phyloP scores from a whole-genome alignment of 1,284 basidiomycete species.

The Cryptococcus deneoformans region DNA sequence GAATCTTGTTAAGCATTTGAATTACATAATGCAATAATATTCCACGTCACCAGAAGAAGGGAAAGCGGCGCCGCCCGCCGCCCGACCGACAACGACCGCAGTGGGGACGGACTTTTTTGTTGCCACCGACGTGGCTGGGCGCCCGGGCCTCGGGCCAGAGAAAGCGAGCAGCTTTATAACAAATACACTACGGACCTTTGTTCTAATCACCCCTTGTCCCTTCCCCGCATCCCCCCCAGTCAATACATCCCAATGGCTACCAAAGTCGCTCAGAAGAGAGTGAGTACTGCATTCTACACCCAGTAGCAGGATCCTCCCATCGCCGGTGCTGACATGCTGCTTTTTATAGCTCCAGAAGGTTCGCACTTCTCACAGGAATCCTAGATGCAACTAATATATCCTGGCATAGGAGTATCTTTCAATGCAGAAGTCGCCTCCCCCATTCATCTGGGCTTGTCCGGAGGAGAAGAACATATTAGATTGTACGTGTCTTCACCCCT shows the following conservation, averaged over 20 bases:
- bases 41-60: too few relatives aligned
- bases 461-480: constrained; percentile 92
- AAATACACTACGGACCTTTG: neutral
- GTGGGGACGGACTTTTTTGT: neutral
- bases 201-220: neutral
- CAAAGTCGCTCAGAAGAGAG: constrained; percentile 50
- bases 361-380: neutral
- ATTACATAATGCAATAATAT: too few relatives aligned
- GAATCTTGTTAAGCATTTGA: too few relatives aligned
- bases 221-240: neutral
- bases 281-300: constrained; percentile 21
- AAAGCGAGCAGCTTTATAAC: too few relatives aligned
- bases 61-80: too few relatives aligned
- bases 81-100: too few relatives aligned
- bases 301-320: neutral
- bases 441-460: constrained; percentile 88
- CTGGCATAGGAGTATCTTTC: constrained; percentile 81
- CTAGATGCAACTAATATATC: constrained; percentile 51
- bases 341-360: constrained; percentile 43
- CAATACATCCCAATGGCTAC: constrained; percentile 37
- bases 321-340: neutral
- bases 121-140: neutral
- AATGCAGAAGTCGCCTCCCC: constrained; percentile 92
- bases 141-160: neutral
- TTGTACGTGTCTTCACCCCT: constrained; percentile 32